phyloP scores from a whole-genome alignment of 2,329 filamentous ascomycete genomes.

The Aspergillaceae sp. region DNA sequence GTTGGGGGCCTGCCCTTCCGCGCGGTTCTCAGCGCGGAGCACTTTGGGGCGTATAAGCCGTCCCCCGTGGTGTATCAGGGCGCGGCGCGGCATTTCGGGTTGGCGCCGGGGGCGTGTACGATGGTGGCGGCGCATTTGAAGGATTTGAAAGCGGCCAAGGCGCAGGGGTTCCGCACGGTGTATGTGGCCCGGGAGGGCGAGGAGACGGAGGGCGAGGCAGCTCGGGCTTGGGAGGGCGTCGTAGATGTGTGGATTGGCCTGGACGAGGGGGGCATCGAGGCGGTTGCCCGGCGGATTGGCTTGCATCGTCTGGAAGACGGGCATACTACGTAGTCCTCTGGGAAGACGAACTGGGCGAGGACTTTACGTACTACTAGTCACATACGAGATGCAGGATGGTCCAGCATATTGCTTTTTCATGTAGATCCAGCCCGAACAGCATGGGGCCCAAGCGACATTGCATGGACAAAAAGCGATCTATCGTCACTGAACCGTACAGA shows the following conservation, averaged over 20 bases:
- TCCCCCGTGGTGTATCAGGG: conserved; percentile 59
- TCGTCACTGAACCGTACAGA: no score
- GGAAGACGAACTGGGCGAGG: no score
- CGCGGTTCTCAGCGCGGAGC: conserved; percentile 56
- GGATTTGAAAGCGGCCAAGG: conserved; percentile 60
- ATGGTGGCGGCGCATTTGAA: conserved; percentile 69
- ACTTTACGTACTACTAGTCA: no score
- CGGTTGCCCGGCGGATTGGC: conserved; percentile 44
- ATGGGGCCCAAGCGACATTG: no score
- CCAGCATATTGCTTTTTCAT: no score
- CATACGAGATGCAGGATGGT: no score
- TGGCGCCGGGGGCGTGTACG: conserved; percentile 54
- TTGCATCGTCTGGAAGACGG: conserved; percentile 7
- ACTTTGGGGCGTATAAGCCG: conserved; percentile 70
- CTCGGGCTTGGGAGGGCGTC: conserved; percentile 48
- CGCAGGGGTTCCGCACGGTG: conserved; percentile 57
- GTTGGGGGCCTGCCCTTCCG: conserved; percentile 55
- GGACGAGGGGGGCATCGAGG: conserved; percentile 45
- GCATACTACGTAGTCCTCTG: no score
- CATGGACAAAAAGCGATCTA: no score
- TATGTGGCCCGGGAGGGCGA: conserved; percentile 64
- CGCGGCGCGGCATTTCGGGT: conserved; percentile 51
- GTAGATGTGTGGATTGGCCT: conserved; percentile 56
- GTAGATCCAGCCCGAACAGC: no score
- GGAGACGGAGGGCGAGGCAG: conserved; percentile 49